Evolutionary conservation across 768 basidiomycete species (phyloP).

Genomic region (Psilocybe azurescens): DNA sequence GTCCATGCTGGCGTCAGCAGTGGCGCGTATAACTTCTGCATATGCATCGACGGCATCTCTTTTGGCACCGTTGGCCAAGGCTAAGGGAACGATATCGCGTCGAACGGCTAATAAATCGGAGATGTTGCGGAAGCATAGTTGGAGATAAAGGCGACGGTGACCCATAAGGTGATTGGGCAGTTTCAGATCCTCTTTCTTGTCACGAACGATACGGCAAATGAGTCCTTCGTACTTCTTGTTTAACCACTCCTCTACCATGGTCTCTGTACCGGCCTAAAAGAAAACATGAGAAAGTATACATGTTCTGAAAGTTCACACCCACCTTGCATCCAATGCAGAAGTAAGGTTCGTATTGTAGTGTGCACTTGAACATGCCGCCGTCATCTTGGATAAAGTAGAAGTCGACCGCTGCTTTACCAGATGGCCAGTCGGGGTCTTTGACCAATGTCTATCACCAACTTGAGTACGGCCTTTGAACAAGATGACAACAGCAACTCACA

Average conservation of each 20-base stretch:
- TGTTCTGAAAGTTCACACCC: conserved; percentile 22
- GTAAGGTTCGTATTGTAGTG: conserved; percentile 92
- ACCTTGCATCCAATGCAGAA: conserved; percentile 95
- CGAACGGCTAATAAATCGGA: conserved; percentile 88
- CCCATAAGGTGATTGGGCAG: conserved; percentile 97
- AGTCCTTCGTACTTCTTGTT: conserved; percentile 92
- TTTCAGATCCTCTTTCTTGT: conserved; percentile 92
- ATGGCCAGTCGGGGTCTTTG: conserved; percentile 84
- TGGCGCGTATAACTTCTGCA: conserved; percentile 90
- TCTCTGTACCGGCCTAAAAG: conserved; percentile 79
- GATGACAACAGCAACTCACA: conserved; percentile 49
- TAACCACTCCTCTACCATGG: conserved; percentile 93
- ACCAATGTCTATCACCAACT: conserved; percentile 69
- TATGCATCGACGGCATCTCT: conserved; percentile 96
- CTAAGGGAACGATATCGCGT: conserved; percentile 88
- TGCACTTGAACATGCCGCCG: conserved; percentile 95
- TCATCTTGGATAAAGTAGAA: conserved; percentile 98
- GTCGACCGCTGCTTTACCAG: conserved; percentile 90
- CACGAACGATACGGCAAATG: conserved; percentile 76
- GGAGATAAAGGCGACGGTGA: conserved; percentile 87
- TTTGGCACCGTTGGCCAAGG: conserved; percentile 88
- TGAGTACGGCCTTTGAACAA: conserved; percentile 1
- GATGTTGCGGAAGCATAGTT: conserved; percentile 92
- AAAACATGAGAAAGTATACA: conserved; percentile 6
- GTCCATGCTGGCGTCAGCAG: conserved; percentile 69